Percentiles rank a stretch among this genome's conserved stretches.
phyloP scores from a whole-genome alignment of 1,284 basidiomycete species.

The Inonotus obliquus region DNA sequence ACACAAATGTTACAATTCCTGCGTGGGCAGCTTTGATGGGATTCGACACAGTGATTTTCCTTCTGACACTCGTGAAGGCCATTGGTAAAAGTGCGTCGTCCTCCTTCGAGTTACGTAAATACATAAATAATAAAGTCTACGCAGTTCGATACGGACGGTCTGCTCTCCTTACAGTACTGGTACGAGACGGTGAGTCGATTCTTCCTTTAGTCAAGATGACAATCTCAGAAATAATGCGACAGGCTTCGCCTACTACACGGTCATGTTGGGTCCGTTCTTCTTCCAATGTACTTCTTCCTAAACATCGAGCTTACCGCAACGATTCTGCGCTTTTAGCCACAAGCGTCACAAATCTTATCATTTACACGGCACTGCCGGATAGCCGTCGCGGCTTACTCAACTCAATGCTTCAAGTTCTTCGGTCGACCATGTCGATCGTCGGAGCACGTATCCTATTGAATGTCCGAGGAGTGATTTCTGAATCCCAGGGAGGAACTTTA shows the following conservation, averaged over 20 bases:
- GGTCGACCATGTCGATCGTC: background rate
- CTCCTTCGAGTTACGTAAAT: background rate
- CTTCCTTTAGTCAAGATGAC: background rate
- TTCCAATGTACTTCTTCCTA: background rate
- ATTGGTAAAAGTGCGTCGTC: background rate
- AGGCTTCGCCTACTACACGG: constrained; percentile 5
- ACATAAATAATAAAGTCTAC: background rate
- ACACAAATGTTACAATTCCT: background rate
- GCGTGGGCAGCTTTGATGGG: constrained; percentile 10
- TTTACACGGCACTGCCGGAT: constrained; percentile 1
- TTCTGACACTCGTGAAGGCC: background rate
- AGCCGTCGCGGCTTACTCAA: background rate
- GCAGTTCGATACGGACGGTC: constrained; percentile 4
- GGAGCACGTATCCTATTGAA: constrained; percentile 10
- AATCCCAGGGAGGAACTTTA: background rate
- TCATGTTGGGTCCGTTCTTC: constrained; percentile 5
- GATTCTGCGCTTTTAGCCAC: background rate
- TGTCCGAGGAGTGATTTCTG: constrained; percentile 3
- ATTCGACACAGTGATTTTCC: constrained; percentile 9
- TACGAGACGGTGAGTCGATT: background rate
- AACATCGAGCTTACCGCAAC: background rate
- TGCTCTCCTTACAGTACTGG: background rate
- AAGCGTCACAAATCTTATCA: constrained; percentile 8
- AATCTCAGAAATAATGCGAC: background rate
- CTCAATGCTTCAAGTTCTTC: constrained; percentile 5